Percentiles rank a stretch among this genome's conserved stretches.
Conservation (phyloP, 148 eudicot genomes). For the Mesembryanthemum crystallinum region DNA sequence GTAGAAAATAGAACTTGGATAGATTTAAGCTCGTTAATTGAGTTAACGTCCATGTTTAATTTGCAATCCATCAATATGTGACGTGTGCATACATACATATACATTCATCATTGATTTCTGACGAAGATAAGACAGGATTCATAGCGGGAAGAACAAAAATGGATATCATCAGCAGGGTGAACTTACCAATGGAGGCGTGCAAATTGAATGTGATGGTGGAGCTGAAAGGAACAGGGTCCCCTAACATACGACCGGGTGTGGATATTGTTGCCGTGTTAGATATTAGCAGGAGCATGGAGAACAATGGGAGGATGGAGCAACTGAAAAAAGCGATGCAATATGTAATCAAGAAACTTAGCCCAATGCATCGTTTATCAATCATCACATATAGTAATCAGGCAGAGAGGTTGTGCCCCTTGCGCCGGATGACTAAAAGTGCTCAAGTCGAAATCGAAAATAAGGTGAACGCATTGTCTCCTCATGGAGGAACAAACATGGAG, state of each 20-base stretch:
- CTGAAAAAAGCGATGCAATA: conserved; percentile 4
- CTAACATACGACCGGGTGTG: not conserved
- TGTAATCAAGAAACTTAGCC: conserved; percentile 13
- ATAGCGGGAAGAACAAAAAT: too few relatives aligned
- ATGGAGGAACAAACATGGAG: not conserved
- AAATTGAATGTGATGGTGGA: not conserved
- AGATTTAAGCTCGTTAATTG: too few relatives aligned
- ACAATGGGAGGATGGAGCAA: not conserved
- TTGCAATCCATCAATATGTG: too few relatives aligned
- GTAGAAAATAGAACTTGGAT: too few relatives aligned
- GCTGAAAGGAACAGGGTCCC: not conserved
- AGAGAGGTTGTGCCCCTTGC: not conserved
- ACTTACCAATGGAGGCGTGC: not conserved
- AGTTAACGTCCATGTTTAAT: too few relatives aligned
- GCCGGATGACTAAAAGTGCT: not conserved
- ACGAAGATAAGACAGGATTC: too few relatives aligned
- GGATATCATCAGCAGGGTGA: not conserved
- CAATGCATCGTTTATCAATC: conserved; percentile 14
- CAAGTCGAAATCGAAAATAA: not conserved
- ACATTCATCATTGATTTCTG: too few relatives aligned
- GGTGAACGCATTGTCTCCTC: not conserved
- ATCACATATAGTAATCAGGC: not conserved
- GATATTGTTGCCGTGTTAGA: conserved; percentile 21
- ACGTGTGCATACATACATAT: too few relatives aligned
- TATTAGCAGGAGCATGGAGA: conserved; percentile 21